Conservation (phyloP, 768 basidiomycete genomes). For the Tricholomella constricta region DNA sequence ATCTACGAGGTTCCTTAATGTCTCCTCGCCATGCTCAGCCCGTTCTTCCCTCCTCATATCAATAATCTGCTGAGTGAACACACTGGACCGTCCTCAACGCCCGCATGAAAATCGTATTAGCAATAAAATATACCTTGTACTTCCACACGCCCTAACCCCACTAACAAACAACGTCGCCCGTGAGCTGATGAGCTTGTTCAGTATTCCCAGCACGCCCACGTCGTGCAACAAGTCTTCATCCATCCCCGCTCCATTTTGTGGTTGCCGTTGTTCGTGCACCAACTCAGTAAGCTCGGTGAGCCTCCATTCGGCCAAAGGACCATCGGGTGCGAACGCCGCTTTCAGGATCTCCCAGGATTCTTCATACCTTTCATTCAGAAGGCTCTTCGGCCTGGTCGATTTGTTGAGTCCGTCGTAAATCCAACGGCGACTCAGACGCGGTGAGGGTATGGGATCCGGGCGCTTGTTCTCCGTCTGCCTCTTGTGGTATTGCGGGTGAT, state of each 20-base stretch:
- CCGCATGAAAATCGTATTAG: neutral
- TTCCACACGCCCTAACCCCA: slow-evolving; percentile 47
- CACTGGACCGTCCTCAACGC: slow-evolving; percentile 35
- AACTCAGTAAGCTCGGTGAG: slow-evolving; percentile 52
- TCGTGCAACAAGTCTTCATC: slow-evolving; percentile 43
- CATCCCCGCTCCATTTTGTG: slow-evolving; percentile 8
- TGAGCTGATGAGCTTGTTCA: slow-evolving; percentile 58
- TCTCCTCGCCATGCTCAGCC: slow-evolving; percentile 17
- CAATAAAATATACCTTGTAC: slow-evolving; percentile 40
- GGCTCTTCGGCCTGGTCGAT: neutral
- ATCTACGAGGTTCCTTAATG: slow-evolving; percentile 44
- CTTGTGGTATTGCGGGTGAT: slow-evolving; percentile 51
- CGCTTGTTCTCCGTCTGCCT: too few relatives aligned
- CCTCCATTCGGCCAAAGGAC: slow-evolving; percentile 40
- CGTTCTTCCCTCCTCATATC: slow-evolving; percentile 37
- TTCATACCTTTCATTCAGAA: slow-evolving; percentile 41
- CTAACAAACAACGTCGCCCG: slow-evolving; percentile 52
- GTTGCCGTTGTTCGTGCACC: slow-evolving; percentile 27
- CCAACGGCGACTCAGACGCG: too few relatives aligned
- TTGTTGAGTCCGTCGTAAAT: neutral
- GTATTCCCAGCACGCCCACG: slow-evolving; percentile 51
- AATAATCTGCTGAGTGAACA: slow-evolving; percentile 56
- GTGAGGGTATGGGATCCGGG: too few relatives aligned
- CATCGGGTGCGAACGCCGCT: slow-evolving; percentile 42
- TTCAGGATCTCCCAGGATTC: slow-evolving; percentile 46